Percentiles rank a stretch among this genome's conserved stretches.
phyloP scores from a whole-genome alignment of 2,329 filamentous ascomycete genomes.

The Setomelanomma holmii region DNA sequence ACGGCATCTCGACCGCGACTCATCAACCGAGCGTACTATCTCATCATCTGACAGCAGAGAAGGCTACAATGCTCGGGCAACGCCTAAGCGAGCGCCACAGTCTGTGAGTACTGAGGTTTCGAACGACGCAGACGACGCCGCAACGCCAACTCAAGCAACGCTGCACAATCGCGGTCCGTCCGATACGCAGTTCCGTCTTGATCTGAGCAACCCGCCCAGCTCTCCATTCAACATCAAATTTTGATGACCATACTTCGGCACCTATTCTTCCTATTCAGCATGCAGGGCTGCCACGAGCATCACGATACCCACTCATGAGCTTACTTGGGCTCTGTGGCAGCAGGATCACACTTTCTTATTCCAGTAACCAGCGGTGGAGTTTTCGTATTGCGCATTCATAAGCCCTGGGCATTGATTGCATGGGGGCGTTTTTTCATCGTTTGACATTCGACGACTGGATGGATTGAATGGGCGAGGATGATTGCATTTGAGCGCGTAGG shows the following conservation, averaged over 20 bases:
- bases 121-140: constrained; percentile 39
- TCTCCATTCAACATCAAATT: constrained; percentile 50
- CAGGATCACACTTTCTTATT: constrained; percentile 31
- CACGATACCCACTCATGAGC: constrained; percentile 44
- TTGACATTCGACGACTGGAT: background rate
- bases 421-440: constrained; percentile 20
- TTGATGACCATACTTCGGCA: constrained; percentile 10
- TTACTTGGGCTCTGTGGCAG: constrained; percentile 39
- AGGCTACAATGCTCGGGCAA: constrained; percentile 25
- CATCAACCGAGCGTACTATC: constrained; percentile 36
- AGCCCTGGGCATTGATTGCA: constrained; percentile 28
- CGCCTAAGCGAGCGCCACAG: constrained; percentile 33
- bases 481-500: constrained; percentile 26
- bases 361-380: constrained; percentile 43
- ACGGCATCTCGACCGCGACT: constrained; percentile 31
- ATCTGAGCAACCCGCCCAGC: constrained; percentile 44
- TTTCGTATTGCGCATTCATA: constrained; percentile 34
- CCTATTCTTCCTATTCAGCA: background rate
- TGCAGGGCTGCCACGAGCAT: constrained; percentile 34
- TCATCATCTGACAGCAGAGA: constrained; percentile 42
- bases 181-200: constrained; percentile 43
- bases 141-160: constrained; percentile 42
- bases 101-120: constrained; percentile 30
- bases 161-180: constrained; percentile 41
- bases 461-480: constrained; percentile 8